Percentiles rank a stretch among this genome's conserved stretches.
phyloP scores from a whole-genome alignment of 2,329 filamentous ascomycete genomes.

The Emergomyces orientalis region DNA sequence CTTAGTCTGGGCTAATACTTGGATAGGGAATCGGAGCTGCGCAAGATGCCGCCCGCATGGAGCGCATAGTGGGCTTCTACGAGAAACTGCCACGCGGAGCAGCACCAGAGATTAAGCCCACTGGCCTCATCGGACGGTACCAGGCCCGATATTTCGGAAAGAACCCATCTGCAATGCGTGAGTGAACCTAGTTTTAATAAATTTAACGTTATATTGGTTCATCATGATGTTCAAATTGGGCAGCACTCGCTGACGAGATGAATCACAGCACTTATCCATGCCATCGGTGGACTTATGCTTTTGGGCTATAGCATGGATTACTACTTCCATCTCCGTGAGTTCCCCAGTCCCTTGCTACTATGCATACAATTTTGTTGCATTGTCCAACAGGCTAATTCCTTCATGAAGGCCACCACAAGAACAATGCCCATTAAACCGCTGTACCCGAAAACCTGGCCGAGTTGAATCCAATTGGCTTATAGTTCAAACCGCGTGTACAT shows the following conservation, averaged over 20 bases:
- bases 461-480: background rate
- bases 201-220: background rate
- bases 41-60: slow-evolving; percentile 94
- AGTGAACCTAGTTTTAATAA: slow-evolving; percentile 32
- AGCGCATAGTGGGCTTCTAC: slow-evolving; percentile 97
- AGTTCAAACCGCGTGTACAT: slow-evolving; percentile 21
- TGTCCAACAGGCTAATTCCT: slow-evolving; percentile 9
- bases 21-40: slow-evolving; percentile 81
- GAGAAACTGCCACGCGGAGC: slow-evolving; percentile 91
- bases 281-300: slow-evolving; percentile 64
- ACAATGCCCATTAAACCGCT: slow-evolving; percentile 81
- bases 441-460: background rate
- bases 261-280: slow-evolving; percentile 71
- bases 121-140: slow-evolving; percentile 79
- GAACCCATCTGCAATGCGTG: slow-evolving; percentile 83
- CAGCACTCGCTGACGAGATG: slow-evolving; percentile 1
- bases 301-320: slow-evolving; percentile 96
- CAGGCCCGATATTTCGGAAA: slow-evolving; percentile 85
- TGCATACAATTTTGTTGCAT: background rate
- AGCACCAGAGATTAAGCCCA: slow-evolving; percentile 72
- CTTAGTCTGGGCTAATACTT: slow-evolving; percentile 3
- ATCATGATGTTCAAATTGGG: background rate
- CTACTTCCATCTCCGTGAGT: slow-evolving; percentile 99
- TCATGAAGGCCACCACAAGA: slow-evolving; percentile 91
- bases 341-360: background rate